Evolutionary conservation across 164 flowering plant species (phyloP), one percentile per base, ranked within the genome.

Genomic region (Saururus chinensis): DNA sequence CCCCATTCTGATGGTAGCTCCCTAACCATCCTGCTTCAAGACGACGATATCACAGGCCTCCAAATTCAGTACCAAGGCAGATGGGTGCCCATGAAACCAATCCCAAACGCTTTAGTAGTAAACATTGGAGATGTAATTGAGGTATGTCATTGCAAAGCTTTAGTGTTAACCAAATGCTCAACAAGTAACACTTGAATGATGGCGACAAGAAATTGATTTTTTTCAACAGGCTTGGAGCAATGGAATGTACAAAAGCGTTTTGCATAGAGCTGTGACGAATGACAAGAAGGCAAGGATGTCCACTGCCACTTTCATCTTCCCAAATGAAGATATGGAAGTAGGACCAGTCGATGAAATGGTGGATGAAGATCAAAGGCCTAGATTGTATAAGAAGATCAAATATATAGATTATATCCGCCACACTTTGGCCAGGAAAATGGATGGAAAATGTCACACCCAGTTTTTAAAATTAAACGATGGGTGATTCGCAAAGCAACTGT

Each of bases 1-100:
- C 74, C 76, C 57, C 76, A 76, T 60, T 76, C 76, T 24, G 76
- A 76, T 40, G n/a, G 51, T n/a, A 57, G 74, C 73, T 51, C 76
- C 45, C 57, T 70, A 41, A 62, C 74, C 30, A 57, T 71, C 66
- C 74, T 76, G 20, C 62, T 73, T 35, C 79, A 76, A 66, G 76
- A 76, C 57, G 74, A 73, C 53, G 73, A 76, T 2, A 40, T 68
- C 12, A 56, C 70, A 1, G 66, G 68, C 20, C 70, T 70, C 65
- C 79, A 76, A 25, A 76, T 73, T 52, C 71, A 24, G 40, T 71
- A 75, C 40, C 40, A 61, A 19, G 73, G 61, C 53, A 62, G 40
- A 1, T 73, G 72, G 76, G 64, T 73, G 6, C 64, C 70, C 13
- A 66, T 68, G 7, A 60, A 68, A 48, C 79, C 76, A 54, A 58